Evolutionary conservation across 176 grass and related monocot genomes (phyloP).

Genomic region (Ananas comosus): DNA sequence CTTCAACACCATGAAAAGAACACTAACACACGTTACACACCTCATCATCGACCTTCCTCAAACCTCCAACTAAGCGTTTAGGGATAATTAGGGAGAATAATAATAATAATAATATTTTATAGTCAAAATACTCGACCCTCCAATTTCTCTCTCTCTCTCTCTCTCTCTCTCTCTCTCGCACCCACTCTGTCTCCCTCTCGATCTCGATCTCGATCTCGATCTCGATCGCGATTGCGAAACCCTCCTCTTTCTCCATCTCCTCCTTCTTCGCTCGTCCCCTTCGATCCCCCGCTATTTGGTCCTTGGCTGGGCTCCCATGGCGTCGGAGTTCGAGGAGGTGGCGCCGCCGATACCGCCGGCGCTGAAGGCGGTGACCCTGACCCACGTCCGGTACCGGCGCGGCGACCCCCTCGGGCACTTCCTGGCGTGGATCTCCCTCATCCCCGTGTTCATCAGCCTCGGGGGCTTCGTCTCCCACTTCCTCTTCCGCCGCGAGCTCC

Average conservation of each 20-base stretch:
- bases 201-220: too few species aligned
- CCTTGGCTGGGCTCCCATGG: background rate
- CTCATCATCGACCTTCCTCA: too few species aligned
- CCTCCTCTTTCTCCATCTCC: background rate
- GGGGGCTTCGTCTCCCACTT: conserved; percentile 95
- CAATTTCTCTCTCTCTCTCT: too few species aligned
- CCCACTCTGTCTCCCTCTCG: too few species aligned
- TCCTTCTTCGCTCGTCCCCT: background rate
- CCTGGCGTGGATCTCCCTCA: conserved; percentile 91
- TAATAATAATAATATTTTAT: too few species aligned
- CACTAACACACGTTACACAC: too few species aligned
- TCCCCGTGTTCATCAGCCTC: conserved; percentile 89
- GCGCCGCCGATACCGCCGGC: conserved; percentile 37
- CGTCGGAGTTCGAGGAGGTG: conserved; percentile 43
- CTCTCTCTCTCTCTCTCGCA: too few species aligned
- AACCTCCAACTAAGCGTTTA: too few species aligned
- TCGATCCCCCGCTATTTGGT: background rate
- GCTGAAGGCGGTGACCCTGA: conserved; percentile 83
- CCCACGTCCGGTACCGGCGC: conserved; percentile 70
- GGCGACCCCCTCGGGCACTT: conserved; percentile 65
- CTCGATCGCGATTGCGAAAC: too few species aligned
- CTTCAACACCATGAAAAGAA: too few species aligned
- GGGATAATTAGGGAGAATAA: too few species aligned
- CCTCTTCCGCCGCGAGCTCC: conserved; percentile 92
- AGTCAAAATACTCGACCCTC: too few species aligned